phyloP scores from a whole-genome alignment of 768 basidiomycete genomes.

The Brasilioporus rufonigricans region DNA sequence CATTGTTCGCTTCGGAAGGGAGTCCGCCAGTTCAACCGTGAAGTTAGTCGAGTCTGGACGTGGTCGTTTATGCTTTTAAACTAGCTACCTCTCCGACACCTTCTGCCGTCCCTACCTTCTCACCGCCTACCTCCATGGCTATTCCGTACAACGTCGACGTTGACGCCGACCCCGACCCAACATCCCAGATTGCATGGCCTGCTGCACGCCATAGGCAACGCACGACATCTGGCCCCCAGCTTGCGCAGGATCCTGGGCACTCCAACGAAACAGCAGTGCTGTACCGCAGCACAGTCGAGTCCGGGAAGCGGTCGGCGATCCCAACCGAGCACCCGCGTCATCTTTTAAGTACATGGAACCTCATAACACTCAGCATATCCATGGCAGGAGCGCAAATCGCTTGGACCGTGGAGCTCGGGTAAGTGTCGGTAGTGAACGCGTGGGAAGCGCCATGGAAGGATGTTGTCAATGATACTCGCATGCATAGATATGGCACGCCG shows the following conservation, averaged over 20 bases:
- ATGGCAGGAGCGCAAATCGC: slow-evolving; percentile 95
- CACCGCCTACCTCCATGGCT: slow-evolving; percentile 45
- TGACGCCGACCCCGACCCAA: slow-evolving; percentile 69
- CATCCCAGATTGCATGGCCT: slow-evolving; percentile 79
- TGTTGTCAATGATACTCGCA: slow-evolving; percentile 1
- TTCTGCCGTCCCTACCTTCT: neutral
- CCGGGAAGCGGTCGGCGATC: slow-evolving; percentile 19
- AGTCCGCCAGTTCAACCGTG: neutral
- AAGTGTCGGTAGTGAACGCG: slow-evolving; percentile 27
- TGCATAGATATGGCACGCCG: slow-evolving; percentile 86
- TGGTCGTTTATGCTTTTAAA: slow-evolving; percentile 11
- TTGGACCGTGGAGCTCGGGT: slow-evolving; percentile 96
- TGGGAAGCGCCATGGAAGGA: neutral
- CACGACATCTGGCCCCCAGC: slow-evolving; percentile 21
- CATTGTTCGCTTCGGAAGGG: slow-evolving; percentile 17
- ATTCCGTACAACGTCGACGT: slow-evolving; percentile 45
- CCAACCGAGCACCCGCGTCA: slow-evolving; percentile 25
- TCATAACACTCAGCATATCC: slow-evolving; percentile 81
- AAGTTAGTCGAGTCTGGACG: neutral
- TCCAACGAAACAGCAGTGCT: slow-evolving; percentile 21
- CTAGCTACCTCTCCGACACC: neutral
- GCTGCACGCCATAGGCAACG: slow-evolving; percentile 38
- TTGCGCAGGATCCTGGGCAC: slow-evolving; percentile 21
- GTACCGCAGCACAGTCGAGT: slow-evolving; percentile 34
- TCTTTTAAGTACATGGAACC: slow-evolving; percentile 55